Conservation (phyloP, 805 yeast species). For the Hanseniaspora valbyensis region DNA sequence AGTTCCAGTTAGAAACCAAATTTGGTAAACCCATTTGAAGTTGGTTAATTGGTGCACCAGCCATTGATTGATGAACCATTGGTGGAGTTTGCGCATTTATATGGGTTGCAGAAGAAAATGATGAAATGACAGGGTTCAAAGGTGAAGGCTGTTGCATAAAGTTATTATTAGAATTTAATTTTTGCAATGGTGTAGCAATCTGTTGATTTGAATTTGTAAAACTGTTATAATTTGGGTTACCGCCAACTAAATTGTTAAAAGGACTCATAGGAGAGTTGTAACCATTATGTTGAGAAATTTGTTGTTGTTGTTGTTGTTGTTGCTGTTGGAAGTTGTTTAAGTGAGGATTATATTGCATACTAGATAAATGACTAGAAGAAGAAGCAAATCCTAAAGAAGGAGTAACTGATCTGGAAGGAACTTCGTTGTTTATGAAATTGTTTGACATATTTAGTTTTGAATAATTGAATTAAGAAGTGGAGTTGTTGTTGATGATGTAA, state of each 20-base stretch:
- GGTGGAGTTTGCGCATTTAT: not conserved
- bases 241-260: not conserved
- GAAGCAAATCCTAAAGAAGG: constrained; percentile 14
- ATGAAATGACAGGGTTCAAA: not conserved
- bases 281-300: not conserved
- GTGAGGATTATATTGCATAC: not conserved
- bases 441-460: not conserved
- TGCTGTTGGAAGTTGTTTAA: not conserved
- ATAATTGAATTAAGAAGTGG: not conserved
- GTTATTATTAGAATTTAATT: not conserved
- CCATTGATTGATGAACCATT: constrained; percentile 12
- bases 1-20: constrained; percentile 50
- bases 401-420: constrained; percentile 5
- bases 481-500: constrained; percentile 1
- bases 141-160: not conserved
- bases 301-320: not conserved
- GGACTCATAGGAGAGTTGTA: not conserved
- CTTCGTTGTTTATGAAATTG: constrained; percentile 1
- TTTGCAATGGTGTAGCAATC: not conserved
- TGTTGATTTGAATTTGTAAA: not conserved
- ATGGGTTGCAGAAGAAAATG: not conserved
- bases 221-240: not conserved
- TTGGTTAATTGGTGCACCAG: constrained; percentile 8
- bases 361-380: constrained; percentile 7
- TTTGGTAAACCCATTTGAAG: constrained; percentile 10